A percentile compares a stretch with the other conserved stretches of the same genome.
Evolutionary conservation across 2,329 filamentous ascomycete species (phyloP).

Genomic region (Hyphodiscus sp.): DNA sequence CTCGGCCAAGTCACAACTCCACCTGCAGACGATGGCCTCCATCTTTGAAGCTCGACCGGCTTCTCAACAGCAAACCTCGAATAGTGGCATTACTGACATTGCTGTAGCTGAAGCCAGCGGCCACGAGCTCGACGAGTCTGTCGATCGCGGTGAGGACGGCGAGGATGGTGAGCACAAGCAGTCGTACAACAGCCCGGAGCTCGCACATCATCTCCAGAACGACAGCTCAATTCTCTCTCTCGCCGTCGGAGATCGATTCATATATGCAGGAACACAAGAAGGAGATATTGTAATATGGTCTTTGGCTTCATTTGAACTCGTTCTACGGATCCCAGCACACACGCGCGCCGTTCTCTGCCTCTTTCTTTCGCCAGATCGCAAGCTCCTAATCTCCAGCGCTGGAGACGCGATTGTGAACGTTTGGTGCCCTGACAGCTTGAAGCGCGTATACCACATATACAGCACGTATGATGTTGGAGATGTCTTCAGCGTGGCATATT

Average conservation of each 20-base stretch:
- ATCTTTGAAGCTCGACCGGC: slow-evolving; percentile 17
- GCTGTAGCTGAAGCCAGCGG: slow-evolving; percentile 19
- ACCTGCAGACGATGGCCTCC: slow-evolving; percentile 17
- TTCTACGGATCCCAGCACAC: slow-evolving; percentile 77
- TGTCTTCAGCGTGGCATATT: slow-evolving; percentile 92
- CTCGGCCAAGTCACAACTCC: background rate
- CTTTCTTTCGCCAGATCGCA: slow-evolving; percentile 66
- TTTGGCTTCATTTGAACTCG: slow-evolving; percentile 77
- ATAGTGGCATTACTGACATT: slow-evolving; percentile 14
- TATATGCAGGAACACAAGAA: slow-evolving; percentile 89
- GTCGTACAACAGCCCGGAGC: slow-evolving; percentile 45
- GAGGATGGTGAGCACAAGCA: slow-evolving; percentile 4
- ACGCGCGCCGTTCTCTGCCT: slow-evolving; percentile 85
- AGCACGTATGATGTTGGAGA: slow-evolving; percentile 92
- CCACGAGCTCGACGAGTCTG: slow-evolving; percentile 10
- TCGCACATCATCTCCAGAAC: slow-evolving; percentile 70
- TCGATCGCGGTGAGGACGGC: slow-evolving; percentile 7
- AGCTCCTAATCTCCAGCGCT: slow-evolving; percentile 81
- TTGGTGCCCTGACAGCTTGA: slow-evolving; percentile 75
- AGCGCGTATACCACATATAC: slow-evolving; percentile 80
- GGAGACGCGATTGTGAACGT: slow-evolving; percentile 93
- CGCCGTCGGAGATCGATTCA: slow-evolving; percentile 69
- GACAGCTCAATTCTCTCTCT: slow-evolving; percentile 76
- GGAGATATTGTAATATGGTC: slow-evolving; percentile 93
- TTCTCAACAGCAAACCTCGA: slow-evolving; percentile 4